Percentiles rank a stretch among this genome's conserved stretches.
Conservation (phyloP, 805 yeast species). For the Zygosaccharomyces gambellarensis region DNA sequence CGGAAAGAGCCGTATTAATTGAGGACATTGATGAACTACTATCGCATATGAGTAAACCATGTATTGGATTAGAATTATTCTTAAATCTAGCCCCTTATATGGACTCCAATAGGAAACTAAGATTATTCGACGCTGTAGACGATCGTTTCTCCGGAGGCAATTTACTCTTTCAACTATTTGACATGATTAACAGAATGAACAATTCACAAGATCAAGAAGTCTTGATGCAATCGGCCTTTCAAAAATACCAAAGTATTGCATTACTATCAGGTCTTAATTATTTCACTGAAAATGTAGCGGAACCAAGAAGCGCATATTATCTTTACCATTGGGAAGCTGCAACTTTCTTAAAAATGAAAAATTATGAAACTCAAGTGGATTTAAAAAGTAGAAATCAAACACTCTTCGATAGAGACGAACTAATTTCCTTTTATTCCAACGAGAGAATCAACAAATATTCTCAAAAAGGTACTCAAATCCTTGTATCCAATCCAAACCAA, state of each 20-base stretch:
- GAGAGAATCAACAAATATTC: constrained; percentile 29
- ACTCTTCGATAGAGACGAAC: constrained; percentile 27
- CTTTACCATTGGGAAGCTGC: constrained; percentile 31
- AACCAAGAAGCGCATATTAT: constrained; percentile 24
- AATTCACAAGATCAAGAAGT: constrained; percentile 12
- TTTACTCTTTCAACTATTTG: constrained; percentile 21
- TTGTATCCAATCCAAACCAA: constrained; percentile 19
- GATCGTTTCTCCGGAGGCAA: constrained; percentile 19
- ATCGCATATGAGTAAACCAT: constrained; percentile 18
- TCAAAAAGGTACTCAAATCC: constrained; percentile 28
- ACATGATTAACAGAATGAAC: constrained; percentile 12
- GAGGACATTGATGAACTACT: constrained; percentile 23
- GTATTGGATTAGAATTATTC: constrained; percentile 27
- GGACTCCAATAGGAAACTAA: constrained; percentile 6
- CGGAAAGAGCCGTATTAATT: constrained; percentile 25
- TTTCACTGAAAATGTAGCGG: constrained; percentile 20
- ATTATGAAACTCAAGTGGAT: constrained; percentile 26
- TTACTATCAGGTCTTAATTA: constrained; percentile 31
- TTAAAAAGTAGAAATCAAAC: constrained; percentile 15
- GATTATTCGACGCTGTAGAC: constrained; percentile 23
- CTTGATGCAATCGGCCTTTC: constrained; percentile 25
- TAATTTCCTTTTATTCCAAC: constrained; percentile 33
- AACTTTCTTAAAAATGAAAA: constrained; percentile 22
- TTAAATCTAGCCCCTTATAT: constrained; percentile 24
- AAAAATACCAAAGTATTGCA: constrained; percentile 28